Evolutionary conservation across 2,329 filamentous ascomycete genomes (phyloP).

Genomic region (Pestalotiopsis sp.): DNA sequence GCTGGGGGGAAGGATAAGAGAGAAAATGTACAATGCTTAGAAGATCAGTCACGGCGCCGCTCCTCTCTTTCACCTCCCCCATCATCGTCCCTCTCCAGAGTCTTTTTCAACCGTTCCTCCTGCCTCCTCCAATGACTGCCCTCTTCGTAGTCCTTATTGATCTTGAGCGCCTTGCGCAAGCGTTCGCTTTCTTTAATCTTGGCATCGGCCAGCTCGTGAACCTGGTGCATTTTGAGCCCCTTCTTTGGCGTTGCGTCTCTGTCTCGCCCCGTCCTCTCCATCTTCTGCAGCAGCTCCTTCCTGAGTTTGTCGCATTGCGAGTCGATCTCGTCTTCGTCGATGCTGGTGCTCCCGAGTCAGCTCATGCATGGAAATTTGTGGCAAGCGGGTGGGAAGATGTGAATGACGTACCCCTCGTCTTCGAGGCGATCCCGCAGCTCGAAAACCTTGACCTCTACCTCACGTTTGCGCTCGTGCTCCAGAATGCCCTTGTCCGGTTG

Average conservation of each 20-base stretch:
- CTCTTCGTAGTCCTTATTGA: slow-evolving; percentile 83
- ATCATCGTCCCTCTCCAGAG: slow-evolving; percentile 40
- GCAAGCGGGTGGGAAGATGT: not conserved
- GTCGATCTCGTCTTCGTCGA: slow-evolving; percentile 92
- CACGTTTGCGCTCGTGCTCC: slow-evolving; percentile 89
- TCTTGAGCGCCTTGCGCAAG: slow-evolving; percentile 82
- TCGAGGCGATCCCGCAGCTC: slow-evolving; percentile 90
- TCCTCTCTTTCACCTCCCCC: slow-evolving; percentile 1
- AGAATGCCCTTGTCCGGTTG: slow-evolving; percentile 91
- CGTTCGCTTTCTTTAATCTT: slow-evolving; percentile 96
- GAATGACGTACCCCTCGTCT: slow-evolving; percentile 70
- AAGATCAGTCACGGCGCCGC: not conserved
- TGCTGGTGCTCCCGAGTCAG: slow-evolving; percentile 44
- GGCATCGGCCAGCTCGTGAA: slow-evolving; percentile 93
- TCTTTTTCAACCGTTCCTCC: slow-evolving; percentile 65
- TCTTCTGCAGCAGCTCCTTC: slow-evolving; percentile 60
- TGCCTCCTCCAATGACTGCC: slow-evolving; percentile 84
- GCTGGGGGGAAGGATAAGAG: not conserved
- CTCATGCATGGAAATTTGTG: not conserved
- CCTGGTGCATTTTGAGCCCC: slow-evolving; percentile 85
- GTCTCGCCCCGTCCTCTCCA: slow-evolving; percentile 45
- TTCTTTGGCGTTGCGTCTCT: slow-evolving; percentile 43
- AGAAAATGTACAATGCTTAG: not conserved
- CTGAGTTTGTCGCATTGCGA: slow-evolving; percentile 69
- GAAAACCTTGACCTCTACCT: slow-evolving; percentile 91